Conservation (phyloP, 2,329 filamentous ascomycete genomes). For the Fusarium lyarnte region DNA sequence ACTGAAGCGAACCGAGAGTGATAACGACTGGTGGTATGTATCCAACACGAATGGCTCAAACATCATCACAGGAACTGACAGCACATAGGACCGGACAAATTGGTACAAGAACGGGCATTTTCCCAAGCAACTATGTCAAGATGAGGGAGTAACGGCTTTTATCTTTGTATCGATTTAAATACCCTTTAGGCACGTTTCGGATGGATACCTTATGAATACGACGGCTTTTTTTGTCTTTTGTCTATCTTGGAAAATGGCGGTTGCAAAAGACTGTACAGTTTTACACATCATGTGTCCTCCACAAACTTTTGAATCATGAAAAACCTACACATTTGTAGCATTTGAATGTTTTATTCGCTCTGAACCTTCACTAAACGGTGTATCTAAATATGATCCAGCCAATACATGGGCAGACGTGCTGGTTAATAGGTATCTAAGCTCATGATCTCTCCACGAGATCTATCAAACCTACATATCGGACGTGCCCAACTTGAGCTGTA, state of each 20-base stretch:
- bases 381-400: neutral
- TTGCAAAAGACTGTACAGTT: conserved; percentile 2
- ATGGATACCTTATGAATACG: conserved; percentile 9
- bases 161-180: conserved; percentile 33
- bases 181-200: conserved; percentile 34
- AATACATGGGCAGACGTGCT: neutral
- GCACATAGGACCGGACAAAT: conserved; percentile 81
- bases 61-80: neutral
- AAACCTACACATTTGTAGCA: neutral
- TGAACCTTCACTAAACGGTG: neutral
- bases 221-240: conserved; percentile 10
- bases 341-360: neutral
- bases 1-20: conserved; percentile 91
- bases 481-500: neutral
- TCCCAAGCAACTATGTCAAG: conserved; percentile 84
- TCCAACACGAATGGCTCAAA: neutral
- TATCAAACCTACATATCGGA: neutral
- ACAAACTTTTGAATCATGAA: neutral
- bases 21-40: conserved; percentile 91
- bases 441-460: neutral
- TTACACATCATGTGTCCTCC: neutral
- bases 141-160: conserved; percentile 61
- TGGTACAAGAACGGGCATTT: conserved; percentile 86
- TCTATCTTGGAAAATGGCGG: neutral
- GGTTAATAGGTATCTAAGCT: neutral